Evolutionary conservation across 352 stramenopile species (phyloP), one percentile per base, ranked within the genome.

Genomic region (Hyaloperonospora arabidopsidis): DNA sequence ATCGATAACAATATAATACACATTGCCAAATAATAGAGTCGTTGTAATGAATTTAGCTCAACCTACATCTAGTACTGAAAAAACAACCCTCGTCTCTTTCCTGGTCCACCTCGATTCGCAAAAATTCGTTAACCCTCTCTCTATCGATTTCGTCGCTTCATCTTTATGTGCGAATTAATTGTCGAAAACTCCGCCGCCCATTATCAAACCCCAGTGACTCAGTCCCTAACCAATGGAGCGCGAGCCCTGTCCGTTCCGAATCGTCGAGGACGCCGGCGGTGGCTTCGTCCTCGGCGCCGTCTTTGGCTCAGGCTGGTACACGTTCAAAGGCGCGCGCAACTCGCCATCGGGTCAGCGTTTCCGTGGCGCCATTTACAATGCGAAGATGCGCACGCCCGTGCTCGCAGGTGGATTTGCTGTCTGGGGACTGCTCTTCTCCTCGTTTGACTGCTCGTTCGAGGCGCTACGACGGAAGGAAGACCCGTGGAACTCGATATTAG

Each of bases 401-500:
- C 75, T 98, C 52, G 95, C 83, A 5, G 87, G 87, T 35, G 91
- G 87, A 44, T 98, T 98, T 55, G 91, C 91, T 1, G 88, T 97
- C 19, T 99, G 97, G 97, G 97, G 97, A 40, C 77, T 97, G 55
- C 75, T 98, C 6, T 99, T 99, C 78, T 97, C 96, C 25, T 95
- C 86, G 36, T 99, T 96, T 61, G 97, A 99, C 76, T 99, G 97
- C 73, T 95, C 87, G 21, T 88, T 99, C 38, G 96, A 97, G 47
- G 90, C 93, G 28, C 72, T 99, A 52, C 89, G 97, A 70, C 91
- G 97, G 74, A 98, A 98, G 77, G 97, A 99, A 82, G 97, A 99
- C 83, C 94, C 96, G 38, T 99, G 96, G 96, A 99, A 99, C 72
- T 97, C 95, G n/a, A 99, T 99, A 57, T 69, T 98, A 35, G 93